A percentile compares a stretch with the other conserved stretches of the same genome.
Evolutionary conservation across 495 filamentous ascomycete species (phyloP).

Genomic region (Neurospora sp.): DNA sequence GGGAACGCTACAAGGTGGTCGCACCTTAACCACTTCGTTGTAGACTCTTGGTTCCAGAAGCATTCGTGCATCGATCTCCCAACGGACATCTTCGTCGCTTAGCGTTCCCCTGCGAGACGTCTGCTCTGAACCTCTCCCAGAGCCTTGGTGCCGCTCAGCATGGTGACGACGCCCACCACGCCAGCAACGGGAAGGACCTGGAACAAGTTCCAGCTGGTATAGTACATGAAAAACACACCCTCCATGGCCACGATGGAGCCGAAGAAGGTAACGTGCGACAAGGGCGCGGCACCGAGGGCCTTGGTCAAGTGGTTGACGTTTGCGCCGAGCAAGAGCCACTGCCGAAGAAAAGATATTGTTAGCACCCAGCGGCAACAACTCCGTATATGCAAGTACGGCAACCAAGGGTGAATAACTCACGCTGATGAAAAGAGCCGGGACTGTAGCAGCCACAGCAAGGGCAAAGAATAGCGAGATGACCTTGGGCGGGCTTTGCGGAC

Average conservation of each 20-base stretch:
- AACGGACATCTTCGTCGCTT: not conserved
- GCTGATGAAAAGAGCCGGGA: conserved; percentile 59
- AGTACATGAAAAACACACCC: conserved; percentile 90
- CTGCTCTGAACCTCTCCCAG: conserved; percentile 86
- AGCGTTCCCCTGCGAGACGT: conserved; percentile 66
- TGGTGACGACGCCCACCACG: conserved; percentile 56
- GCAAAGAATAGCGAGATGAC: conserved; percentile 72
- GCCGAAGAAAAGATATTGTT: conserved; percentile 1
- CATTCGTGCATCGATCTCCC: not conserved
- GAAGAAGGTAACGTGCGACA: conserved; percentile 74
- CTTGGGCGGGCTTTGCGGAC: conserved; percentile 71
- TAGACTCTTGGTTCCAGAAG: not conserved
- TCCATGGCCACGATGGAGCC: conserved; percentile 79
- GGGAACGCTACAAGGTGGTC: not conserved
- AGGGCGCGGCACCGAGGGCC: conserved; percentile 60
- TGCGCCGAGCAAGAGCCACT: conserved; percentile 76
- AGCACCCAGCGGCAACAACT: not conserved
- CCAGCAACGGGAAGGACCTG: conserved; percentile 68
- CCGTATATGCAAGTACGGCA: not conserved
- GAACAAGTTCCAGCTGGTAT: conserved; percentile 87
- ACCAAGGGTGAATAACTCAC: conserved; percentile 36
- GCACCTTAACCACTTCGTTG: not conserved
- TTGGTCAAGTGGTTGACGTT: conserved; percentile 72
- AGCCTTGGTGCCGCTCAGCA: conserved; percentile 84
- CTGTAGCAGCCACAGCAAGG: conserved; percentile 54